Base-by-base conservation (phyloP, 192 early-diverging fungal species). In the Oehlia diaphana region DNA sequence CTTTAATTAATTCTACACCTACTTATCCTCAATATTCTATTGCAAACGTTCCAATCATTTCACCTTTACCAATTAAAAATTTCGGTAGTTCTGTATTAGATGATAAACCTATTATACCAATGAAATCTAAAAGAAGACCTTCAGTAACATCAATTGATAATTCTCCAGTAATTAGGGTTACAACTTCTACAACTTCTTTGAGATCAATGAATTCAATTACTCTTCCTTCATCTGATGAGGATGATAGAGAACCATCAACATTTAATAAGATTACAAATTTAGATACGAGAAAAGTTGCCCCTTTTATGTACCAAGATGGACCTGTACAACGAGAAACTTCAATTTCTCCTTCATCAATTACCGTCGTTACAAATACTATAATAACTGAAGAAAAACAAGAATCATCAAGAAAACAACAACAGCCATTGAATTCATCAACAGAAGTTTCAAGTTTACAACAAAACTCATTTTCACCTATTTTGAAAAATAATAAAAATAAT, bases 181-280 rank as follows among this genome's bases (percentile, higher is more conserved):
- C 65, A 33, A 67, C 65, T 67, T 67, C 65, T 16, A 67, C 65
- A 35, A 31, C 13, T 31, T 67, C 65, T 35, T 67, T 67, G 5
- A 67, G 16, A 33, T 13, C 33, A 0, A 21, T 19, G 4, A 58
- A 58, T 58, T 58, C 53, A 16, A 21, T 58, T 12, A 31, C 65
- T 5, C 13, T 33, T 67, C 31, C 33, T 67, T 33, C 65, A 16
- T 28, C 26, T 33, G 65, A 67, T 67, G 65, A 67, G 10, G 33
- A 31, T 64, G 63, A 64, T 64, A 28, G 28, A n/a, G 10, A 64
- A 26, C 26, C n/a, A 64, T 12, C 7, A 35, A 67, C 26, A 16
- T 37, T 33, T 35, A 67, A 31, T 67, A 67, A 35, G 33, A 14
- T 67, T 67, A 67, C 65, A 2, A 67, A 67, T 33, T 67, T 31